Percentiles rank a stretch among this genome's conserved stretches.
phyloP scores from a whole-genome alignment of 1,139 yeast species.

The Williopsis jadinii region DNA sequence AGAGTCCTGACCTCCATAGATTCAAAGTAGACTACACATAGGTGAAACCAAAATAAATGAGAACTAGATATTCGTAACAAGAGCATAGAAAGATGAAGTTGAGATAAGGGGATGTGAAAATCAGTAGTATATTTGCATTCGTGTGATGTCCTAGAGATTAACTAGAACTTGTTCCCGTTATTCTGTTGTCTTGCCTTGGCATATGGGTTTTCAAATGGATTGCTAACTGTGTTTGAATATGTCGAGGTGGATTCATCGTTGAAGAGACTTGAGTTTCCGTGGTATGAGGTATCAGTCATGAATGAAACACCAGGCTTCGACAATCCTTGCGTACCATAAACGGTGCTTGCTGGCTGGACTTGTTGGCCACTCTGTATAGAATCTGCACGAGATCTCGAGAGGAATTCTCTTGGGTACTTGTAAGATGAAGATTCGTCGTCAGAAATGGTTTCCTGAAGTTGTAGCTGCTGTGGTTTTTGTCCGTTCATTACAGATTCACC shows the following conservation, averaged over 20 bases:
- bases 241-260: constrained; percentile 4
- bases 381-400: constrained; percentile 18
- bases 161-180: neutral
- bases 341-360: constrained; percentile 30
- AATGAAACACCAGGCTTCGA: constrained; percentile 21
- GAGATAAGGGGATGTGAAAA: neutral
- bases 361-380: constrained; percentile 16
- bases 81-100: neutral
- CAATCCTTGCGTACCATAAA: constrained; percentile 21
- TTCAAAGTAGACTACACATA: neutral
- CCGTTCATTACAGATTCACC: constrained; percentile 88
- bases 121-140: neutral
- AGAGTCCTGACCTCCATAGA: neutral
- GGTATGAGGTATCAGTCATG: constrained; percentile 18
- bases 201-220: constrained; percentile 19
- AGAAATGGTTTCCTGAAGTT: constrained; percentile 20
- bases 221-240: constrained; percentile 2
- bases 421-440: constrained; percentile 7
- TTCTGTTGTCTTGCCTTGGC: constrained; percentile 17
- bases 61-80: too few relatives aligned
- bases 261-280: constrained; percentile 18
- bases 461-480: constrained; percentile 45
- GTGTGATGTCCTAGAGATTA: too few relatives aligned
- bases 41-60: too few relatives aligned
- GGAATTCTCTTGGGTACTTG: constrained; percentile 17